phyloP scores from a whole-genome alignment of 2,329 filamentous ascomycete species.

The Fusarium cicatricum region DNA sequence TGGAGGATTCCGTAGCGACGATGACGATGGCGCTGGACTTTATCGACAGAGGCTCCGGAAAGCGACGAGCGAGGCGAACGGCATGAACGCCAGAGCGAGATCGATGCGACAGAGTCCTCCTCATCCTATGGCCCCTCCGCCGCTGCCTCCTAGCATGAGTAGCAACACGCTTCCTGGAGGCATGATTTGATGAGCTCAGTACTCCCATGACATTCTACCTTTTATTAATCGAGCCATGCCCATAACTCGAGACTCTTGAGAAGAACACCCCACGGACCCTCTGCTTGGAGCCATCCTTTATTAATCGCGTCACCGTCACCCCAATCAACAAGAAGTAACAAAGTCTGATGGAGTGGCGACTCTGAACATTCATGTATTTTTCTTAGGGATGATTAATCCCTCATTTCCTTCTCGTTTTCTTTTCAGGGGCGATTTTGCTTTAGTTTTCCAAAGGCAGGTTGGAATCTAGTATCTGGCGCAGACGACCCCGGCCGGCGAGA shows the following conservation, averaged over 20 bases:
- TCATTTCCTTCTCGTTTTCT: slow-evolving; percentile 26
- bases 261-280: slow-evolving; percentile 34
- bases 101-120: slow-evolving; percentile 39
- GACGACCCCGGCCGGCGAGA: slow-evolving; percentile 28
- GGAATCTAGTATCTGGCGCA: slow-evolving; percentile 38
- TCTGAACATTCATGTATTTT: slow-evolving; percentile 21
- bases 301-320: slow-evolving; percentile 19
- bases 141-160: slow-evolving; percentile 41
- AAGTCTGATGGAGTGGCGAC: neutral
- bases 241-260: slow-evolving; percentile 32
- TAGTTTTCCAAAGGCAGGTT: slow-evolving; percentile 20
- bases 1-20: slow-evolving; percentile 48
- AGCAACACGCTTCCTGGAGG: slow-evolving; percentile 51
- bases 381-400: slow-evolving; percentile 19
- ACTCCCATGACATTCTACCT: slow-evolving; percentile 21
- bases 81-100: slow-evolving; percentile 43
- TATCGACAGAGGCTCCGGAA: slow-evolving; percentile 55
- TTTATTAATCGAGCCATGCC: slow-evolving; percentile 27
- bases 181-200: slow-evolving; percentile 51
- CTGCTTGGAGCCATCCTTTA: slow-evolving; percentile 23
- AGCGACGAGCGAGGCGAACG: slow-evolving; percentile 52
- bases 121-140: slow-evolving; percentile 39
- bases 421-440: slow-evolving; percentile 22
- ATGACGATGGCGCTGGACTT: slow-evolving; percentile 48
- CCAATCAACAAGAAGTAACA: neutral